Evolutionary conservation across 2,329 filamentous ascomycete species (phyloP).

Genomic region (Calonectria montana): DNA sequence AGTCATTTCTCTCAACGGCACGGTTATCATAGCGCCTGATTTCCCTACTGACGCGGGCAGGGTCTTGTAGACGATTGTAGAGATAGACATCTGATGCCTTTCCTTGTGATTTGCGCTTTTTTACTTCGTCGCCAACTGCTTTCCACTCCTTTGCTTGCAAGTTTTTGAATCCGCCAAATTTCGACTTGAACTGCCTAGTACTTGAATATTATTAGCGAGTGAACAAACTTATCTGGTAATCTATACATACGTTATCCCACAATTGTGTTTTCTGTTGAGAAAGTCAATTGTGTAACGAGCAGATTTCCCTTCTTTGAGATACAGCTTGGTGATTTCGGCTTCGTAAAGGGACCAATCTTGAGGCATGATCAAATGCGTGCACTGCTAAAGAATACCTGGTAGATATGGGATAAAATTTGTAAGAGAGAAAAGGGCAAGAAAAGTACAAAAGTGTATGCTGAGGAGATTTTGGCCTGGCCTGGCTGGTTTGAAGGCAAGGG

Average conservation of each 20-base stretch:
- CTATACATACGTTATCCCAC: neutral
- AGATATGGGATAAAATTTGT: too few species aligned
- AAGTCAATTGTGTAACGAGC: neutral
- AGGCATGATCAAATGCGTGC: neutral
- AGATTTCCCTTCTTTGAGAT: neutral
- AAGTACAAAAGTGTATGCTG: neutral
- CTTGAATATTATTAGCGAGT: neutral
- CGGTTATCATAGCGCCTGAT: neutral
- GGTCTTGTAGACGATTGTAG: neutral
- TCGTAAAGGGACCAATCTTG: neutral
- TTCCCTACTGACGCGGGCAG: neutral
- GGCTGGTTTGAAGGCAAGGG: neutral
- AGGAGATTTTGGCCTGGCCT: neutral
- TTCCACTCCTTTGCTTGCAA: neutral
- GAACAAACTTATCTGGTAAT: neutral
- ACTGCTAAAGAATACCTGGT: too few species aligned
- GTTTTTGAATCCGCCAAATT: neutral
- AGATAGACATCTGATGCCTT: neutral
- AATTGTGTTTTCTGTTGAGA: neutral
- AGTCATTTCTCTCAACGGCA: neutral
- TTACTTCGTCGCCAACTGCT: neutral
- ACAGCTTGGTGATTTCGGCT: neutral
- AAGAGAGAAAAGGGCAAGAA: neutral
- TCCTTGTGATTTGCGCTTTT: neutral
- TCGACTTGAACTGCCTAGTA: neutral